A percentile compares a stretch with the other conserved stretches of the same genome.
Conservation (phyloP, 2,329 filamentous ascomycete genomes). For the Botrytis elliptica region DNA sequence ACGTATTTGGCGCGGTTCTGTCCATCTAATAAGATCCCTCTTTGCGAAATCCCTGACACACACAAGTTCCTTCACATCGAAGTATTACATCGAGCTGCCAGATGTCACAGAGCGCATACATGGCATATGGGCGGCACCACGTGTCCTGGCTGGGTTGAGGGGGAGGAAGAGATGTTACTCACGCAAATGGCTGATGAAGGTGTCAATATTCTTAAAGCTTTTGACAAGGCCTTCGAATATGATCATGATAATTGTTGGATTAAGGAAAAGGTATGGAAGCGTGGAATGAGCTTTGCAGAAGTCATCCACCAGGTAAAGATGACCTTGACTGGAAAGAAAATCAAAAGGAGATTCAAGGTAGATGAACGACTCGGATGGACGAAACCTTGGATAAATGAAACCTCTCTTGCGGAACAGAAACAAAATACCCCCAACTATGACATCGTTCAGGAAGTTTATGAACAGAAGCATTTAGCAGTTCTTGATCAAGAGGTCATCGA, state of each 20-base stretch:
- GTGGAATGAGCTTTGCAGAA: not conserved
- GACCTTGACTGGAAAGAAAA: not conserved
- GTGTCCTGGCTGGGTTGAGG: not conserved
- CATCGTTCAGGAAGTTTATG: not conserved
- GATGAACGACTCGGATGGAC: not conserved
- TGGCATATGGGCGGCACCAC: no score
- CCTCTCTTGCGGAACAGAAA: not conserved
- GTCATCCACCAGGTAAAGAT: not conserved
- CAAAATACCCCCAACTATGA: not conserved
- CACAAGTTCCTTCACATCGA: not conserved
- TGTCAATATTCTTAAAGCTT: not conserved
- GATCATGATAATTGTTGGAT: not conserved
- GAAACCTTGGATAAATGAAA: not conserved
- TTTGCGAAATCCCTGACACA: fast-evolving
- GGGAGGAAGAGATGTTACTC: not conserved
- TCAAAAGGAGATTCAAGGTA: not conserved
- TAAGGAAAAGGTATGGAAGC: not conserved
- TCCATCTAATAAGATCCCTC: not conserved
- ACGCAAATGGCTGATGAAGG: not conserved
- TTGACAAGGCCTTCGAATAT: not conserved
- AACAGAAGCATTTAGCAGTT: not conserved
- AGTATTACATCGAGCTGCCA: not conserved
- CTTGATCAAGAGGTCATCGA: not conserved
- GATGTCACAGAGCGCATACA: not conserved
- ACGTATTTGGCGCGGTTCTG: not conserved